Conservation (phyloP, 495 filamentous ascomycete species). For the Letharia columbiana region DNA sequence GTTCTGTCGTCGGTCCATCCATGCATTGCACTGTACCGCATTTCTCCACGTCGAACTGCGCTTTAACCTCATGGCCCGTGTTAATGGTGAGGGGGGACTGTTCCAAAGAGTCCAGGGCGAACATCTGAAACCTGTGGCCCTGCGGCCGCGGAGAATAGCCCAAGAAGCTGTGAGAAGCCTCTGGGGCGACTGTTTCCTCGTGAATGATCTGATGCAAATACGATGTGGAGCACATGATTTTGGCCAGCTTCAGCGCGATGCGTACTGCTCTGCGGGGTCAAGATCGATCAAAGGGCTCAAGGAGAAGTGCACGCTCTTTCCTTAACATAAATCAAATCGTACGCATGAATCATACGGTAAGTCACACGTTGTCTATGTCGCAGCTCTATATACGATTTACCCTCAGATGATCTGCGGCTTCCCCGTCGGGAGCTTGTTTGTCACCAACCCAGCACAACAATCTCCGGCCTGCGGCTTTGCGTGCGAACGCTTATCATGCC, state of each 20-base stretch:
- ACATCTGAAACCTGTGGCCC: background rate
- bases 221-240: background rate
- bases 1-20: background rate
- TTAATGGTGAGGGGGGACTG: too few species aligned
- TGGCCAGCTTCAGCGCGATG: background rate
- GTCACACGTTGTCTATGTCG: background rate
- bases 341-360: background rate
- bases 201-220: background rate
- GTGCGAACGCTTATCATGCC: background rate
- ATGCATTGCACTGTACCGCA: background rate
- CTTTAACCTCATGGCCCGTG: background rate
- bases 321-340: background rate
- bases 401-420: background rate
- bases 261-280: background rate
- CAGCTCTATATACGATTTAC: background rate
- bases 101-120: background rate
- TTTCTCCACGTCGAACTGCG: background rate
- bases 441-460: background rate
- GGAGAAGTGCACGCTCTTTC: background rate
- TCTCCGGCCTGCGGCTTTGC: background rate
- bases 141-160: background rate
- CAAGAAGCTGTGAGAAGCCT: background rate
- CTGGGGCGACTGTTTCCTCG: background rate
- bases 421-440: background rate
- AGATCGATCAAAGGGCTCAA: background rate